These are phyloP conservation scores for Combretum micranthum DNA, from an alignment of 345 rosid genomes.

Conservation along the genomic window DNA sequence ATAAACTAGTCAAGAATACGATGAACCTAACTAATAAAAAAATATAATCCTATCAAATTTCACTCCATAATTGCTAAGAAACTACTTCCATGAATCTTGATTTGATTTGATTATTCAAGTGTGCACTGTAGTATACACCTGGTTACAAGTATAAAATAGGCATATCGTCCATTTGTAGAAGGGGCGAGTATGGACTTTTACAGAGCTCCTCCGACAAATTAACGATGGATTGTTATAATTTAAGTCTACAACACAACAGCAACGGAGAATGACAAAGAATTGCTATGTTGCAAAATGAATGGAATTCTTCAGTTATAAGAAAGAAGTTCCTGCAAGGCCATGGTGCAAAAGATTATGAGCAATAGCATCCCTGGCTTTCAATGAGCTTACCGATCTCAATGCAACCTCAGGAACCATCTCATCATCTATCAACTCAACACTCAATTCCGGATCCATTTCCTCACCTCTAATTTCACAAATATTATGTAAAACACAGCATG, in stretches of 20 bases:
- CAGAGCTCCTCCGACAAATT: slow-evolving; percentile 11
- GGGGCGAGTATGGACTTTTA: slow-evolving; percentile 8
- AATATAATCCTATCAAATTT: no score
- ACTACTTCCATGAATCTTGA: no score
- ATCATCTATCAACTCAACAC: slow-evolving; percentile 15
- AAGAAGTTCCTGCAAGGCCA: slow-evolving; percentile 19
- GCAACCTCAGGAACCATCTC: slow-evolving; percentile 20
- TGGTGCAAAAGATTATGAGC: slow-evolving; percentile 25
- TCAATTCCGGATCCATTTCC: slow-evolving; percentile 10
- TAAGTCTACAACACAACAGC: slow-evolving; percentile 2
- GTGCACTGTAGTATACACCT: background rate
- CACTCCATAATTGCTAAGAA: no score
- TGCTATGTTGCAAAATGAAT: background rate
- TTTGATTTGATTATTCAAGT: background rate
- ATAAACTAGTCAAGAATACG: no score
- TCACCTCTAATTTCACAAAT: slow-evolving; percentile 19
- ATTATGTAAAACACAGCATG: slow-evolving; percentile 22
- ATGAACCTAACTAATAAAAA: no score
- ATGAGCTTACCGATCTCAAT: slow-evolving; percentile 8
- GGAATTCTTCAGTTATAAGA: slow-evolving; percentile 5
- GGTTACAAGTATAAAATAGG: background rate
- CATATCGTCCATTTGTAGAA: slow-evolving; percentile 7
- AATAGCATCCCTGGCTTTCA: slow-evolving; percentile 19
- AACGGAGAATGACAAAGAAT: background rate
- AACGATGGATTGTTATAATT: slow-evolving; percentile 1